Evolutionary conservation across 305 asterid genomes (phyloP), one percentile per base, ranked within the genome.

Genomic region (Andrographis paniculata): DNA sequence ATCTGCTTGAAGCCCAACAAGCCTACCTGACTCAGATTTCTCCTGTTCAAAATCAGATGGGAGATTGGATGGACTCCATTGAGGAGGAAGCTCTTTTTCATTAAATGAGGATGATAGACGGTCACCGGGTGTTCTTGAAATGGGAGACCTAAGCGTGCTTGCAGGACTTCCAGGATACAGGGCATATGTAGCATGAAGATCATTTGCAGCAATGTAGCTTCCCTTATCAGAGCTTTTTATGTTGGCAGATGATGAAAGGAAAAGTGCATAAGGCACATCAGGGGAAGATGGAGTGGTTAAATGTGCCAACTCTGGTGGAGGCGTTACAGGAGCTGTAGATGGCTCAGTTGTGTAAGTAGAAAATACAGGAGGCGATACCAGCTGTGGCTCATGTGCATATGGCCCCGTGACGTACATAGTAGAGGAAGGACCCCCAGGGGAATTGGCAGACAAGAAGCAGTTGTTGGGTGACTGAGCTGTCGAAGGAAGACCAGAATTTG

Each of bases 241-340:
- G 42, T 74, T 70, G 43, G 71, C 51, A 14, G 93, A 73, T 16
- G 98, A 86, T 17, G 95, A 75, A 56, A 91, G 93, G 66, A 92
- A 91, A 68, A 64, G 94, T 5, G 99, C 96, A 37, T 71, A 92
- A 28, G 99, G 99, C 59, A 92, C 99, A 39, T 92, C 99, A 4
- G 99, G 99, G 9, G 99, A 91, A 55, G 96, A 91, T 42, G 99
- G 99, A 15, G 99, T 91, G 17, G 99, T 91, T 22, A 87, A 59
- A 67, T 91, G 96, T 16, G 99, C 94, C 60, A 78, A 66, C 66
- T 91, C 99, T 0, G 99, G 95, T 1, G 99, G 99, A 39, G 99
- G 96, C 36, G 99, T 91, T 44, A 84, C 66, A 54, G 99, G 93
- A 61, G 96, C 99, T 14, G 99, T 91, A 23, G 99, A 91, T 49